Conservation (phyloP, 2,329 filamentous ascomycete genomes). For the Ophiobolus disseminans region DNA sequence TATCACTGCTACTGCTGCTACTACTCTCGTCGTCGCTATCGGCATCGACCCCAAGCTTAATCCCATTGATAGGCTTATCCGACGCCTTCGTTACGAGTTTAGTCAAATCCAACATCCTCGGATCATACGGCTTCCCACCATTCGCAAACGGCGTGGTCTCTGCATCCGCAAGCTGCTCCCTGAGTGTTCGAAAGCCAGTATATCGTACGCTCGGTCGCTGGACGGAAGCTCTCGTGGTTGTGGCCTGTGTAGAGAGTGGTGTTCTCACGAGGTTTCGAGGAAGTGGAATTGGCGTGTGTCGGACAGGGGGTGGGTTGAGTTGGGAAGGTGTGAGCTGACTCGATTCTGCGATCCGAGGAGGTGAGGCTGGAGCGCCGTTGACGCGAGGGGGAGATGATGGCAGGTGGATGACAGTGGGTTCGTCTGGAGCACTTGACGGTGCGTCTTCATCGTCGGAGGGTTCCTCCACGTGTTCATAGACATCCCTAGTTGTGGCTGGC, state of each 20-base stretch:
- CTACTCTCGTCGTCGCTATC: slow-evolving; percentile 19
- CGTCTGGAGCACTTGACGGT: no score
- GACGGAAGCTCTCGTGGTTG: slow-evolving; percentile 14
- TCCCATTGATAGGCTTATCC: neutral
- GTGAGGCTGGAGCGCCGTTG: neutral
- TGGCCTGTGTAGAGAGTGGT: slow-evolving; percentile 9
- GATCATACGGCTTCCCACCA: slow-evolving; percentile 16
- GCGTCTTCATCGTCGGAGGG: no score
- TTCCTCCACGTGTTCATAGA: no score
- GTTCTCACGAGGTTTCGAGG: slow-evolving; percentile 6
- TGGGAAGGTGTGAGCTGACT: slow-evolving; percentile 12
- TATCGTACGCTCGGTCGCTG: slow-evolving; percentile 9
- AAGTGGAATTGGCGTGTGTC: slow-evolving; percentile 12
- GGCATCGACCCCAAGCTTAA: slow-evolving; percentile 5
- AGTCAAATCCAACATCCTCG: slow-evolving; percentile 14
- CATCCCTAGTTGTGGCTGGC: no score
- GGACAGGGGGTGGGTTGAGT: slow-evolving; percentile 3
- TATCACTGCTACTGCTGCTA: slow-evolving; percentile 15
- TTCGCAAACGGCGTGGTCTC: slow-evolving; percentile 9
- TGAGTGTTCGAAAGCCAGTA: slow-evolving; percentile 16
- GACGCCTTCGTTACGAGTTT: slow-evolving; percentile 8
- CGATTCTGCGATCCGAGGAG: slow-evolving; percentile 9
- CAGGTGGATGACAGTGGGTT: neutral
- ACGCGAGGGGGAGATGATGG: slow-evolving; percentile 22
- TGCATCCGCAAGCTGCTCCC: slow-evolving; percentile 20